Base-by-base conservation (phyloP, 306 rosid species). In the Medicago ruthenica region DNA sequence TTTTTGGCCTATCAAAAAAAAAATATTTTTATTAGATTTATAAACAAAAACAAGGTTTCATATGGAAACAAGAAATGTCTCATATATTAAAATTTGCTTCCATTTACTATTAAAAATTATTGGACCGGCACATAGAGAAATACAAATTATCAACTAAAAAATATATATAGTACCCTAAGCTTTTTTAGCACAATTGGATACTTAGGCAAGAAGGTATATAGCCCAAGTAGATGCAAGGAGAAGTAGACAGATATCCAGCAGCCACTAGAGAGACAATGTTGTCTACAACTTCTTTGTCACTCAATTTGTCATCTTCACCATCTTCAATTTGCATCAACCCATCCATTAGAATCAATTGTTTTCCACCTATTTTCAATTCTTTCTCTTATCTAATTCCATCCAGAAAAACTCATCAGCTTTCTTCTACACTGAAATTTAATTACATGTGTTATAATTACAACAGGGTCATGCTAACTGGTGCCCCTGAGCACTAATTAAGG, bases 311-410 rank as follows among this genome's bases (percentile, higher is more conserved):
- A 1, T 80, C 87, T 3, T 85, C 87, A 0, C 71, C 83, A 47
- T 85, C 91, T 64, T 40, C 13, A 13, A 88, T 66, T 11, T 79
- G 75, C 80, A 83, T 88, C n/a, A 88, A 57, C 17, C 88, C 89
- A 11, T 85, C 89, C 89, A 81, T 85, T 10, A 85, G 70, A n/a
- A 61, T 83, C 91, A 78, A 1, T 1, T 10, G 48, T n/a, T 64
- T 51, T 68, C 71, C 3, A 1, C 47, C 17, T 72, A 4, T 64
- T 48, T 50, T 27, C 21, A n/a, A n/a, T 42, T 76, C 50, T 70
- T 81, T 78, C 80, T 81, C 69, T 83, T 80, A 40, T 81, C 85
- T n/a, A 88, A 58, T 58, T 85, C 89, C 45, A 12, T 68, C 76
- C 22, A 17, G 53, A 85, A 85, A 20, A 88, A 45, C 0, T 42